phyloP scores from a whole-genome alignment of 305 asterid species.

The Fraxinus sp. region DNA sequence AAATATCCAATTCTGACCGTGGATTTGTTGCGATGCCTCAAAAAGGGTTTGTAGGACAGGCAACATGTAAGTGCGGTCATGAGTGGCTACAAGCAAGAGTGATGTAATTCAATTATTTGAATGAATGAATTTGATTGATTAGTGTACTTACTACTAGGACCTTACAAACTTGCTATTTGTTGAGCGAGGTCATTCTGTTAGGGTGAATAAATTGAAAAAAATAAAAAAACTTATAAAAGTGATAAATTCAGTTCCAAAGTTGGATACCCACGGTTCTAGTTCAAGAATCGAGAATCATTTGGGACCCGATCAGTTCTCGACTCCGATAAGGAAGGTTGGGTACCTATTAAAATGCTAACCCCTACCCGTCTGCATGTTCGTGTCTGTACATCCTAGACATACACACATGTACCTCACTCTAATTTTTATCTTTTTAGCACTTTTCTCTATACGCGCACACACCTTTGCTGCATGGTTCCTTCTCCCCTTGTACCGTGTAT shows the following conservation, averaged over 20 bases:
- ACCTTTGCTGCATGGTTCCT: background rate
- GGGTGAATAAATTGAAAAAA: background rate
- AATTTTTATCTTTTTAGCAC: background rate
- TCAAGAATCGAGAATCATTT: background rate
- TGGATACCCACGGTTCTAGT: background rate
- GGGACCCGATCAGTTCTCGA: background rate
- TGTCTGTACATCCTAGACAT: background rate
- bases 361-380: background rate
- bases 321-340: background rate
- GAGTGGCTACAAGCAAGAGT: background rate
- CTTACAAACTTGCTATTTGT: background rate
- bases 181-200: background rate
- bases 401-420: background rate
- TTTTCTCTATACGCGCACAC: background rate
- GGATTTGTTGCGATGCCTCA: background rate
- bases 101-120: background rate
- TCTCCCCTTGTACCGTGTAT: background rate
- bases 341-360: background rate
- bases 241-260: background rate
- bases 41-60: background rate
- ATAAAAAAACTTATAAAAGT: background rate
- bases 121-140: background rate
- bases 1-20: background rate
- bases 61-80: background rate
- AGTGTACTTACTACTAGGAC: background rate